A percentile compares a stretch with the other conserved stretches of the same genome.
phyloP scores from a whole-genome alignment of 1,284 basidiomycete species.

The Microstroma glucosiphilum region DNA sequence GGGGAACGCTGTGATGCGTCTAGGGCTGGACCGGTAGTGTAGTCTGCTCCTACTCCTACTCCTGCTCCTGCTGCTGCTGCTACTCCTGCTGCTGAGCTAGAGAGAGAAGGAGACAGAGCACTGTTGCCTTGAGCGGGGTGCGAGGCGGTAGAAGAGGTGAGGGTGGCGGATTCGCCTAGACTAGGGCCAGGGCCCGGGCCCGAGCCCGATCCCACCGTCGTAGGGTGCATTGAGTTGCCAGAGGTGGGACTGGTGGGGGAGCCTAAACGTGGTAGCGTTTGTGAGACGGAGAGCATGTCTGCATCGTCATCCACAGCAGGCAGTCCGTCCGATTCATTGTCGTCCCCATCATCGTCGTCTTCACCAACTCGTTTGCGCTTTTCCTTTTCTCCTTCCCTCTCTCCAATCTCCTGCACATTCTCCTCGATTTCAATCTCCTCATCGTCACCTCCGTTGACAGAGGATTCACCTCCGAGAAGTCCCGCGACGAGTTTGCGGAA shows the following conservation, averaged over 20 bases:
- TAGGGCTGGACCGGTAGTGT: neutral
- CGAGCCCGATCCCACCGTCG: no score
- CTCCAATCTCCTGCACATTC: neutral
- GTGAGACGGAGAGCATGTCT: constrained; percentile 22
- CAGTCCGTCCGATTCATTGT: constrained; percentile 6
- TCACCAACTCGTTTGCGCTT: constrained; percentile 7
- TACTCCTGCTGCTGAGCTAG: neutral
- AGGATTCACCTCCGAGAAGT: constrained; percentile 18
- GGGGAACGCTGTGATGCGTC: constrained; percentile 5
- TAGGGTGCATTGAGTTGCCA: no score
- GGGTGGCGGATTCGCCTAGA: no score
- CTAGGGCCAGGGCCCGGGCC: no score
- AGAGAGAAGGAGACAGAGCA: neutral
- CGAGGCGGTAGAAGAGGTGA: no score
- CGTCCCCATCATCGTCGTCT: constrained; percentile 9
- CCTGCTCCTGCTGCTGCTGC: no score
- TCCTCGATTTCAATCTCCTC: constrained; percentile 8
- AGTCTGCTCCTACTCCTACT: neutral
- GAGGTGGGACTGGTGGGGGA: no score
- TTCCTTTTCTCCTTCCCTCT: neutral
- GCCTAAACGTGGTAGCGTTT: constrained; percentile 11
- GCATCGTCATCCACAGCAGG: constrained; percentile 14
- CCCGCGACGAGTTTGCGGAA: constrained; percentile 50
- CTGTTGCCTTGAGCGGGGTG: constrained; percentile 18
- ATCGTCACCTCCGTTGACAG: constrained; percentile 1